These are phyloP conservation scores for Maudiozyma bulderi DNA, from an alignment of 805 yeast genomes.

Conservation along the genomic window DNA sequence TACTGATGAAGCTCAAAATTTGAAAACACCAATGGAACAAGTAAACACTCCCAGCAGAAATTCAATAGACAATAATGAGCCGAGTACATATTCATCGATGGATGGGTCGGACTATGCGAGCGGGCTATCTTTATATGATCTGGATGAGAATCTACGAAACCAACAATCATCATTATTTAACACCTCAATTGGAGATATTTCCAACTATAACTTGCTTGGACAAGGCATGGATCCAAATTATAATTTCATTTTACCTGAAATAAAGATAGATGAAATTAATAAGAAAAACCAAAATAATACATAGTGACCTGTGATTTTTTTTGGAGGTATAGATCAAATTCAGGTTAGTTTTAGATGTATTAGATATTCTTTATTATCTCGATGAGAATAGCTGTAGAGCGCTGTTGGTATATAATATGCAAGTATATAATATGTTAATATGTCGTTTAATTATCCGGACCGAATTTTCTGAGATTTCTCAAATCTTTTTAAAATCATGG, in stretches of 20 bases:
- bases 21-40: not conserved
- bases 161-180: not conserved
- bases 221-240: not conserved
- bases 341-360: no score
- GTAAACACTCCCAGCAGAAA: not conserved
- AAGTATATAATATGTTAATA: no score
- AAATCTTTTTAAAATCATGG: no score
- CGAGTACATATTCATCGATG: no score
- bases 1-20: not conserved
- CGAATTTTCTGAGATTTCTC: no score
- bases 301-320: not conserved
- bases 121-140: not conserved
- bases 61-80: not conserved
- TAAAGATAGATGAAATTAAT: not conserved
- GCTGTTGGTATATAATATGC: no score
- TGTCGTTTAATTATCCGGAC: no score
- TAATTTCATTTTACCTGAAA: not conserved
- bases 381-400: no score
- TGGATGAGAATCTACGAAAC: not conserved
- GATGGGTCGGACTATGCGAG: not conserved
- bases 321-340: no score
- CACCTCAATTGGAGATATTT: not conserved
- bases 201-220: not conserved
- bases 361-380: no score
- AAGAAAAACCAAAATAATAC: not conserved